Percentiles rank a stretch among this genome's conserved stretches.
phyloP scores from a whole-genome alignment of 2,329 filamentous ascomycete genomes.

The Claviceps maximensis region DNA sequence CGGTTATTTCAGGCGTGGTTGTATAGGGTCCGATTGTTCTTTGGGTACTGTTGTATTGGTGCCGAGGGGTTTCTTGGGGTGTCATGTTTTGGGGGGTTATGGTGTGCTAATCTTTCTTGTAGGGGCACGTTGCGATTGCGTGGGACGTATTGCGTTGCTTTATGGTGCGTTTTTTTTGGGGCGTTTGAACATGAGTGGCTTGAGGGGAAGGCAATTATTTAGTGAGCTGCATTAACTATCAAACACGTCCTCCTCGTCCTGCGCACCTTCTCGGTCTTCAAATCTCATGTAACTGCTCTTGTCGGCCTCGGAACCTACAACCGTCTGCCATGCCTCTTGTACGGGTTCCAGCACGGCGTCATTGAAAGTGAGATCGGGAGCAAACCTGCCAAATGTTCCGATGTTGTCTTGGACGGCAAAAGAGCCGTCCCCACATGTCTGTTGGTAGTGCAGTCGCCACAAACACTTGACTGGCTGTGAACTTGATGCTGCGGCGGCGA shows the following conservation, averaged over 20 bases:
- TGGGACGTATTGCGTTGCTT: no score
- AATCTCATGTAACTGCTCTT: conserved; percentile 60
- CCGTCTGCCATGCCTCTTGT: conserved; percentile 52
- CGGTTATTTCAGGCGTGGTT: no score
- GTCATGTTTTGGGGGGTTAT: no score
- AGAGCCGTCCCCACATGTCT: conserved; percentile 20
- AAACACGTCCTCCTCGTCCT: conserved; percentile 39
- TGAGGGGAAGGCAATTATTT: no score
- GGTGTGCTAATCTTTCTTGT: no score
- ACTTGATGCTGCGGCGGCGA: conserved; percentile 18
- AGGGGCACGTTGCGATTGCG: no score
- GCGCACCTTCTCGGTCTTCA: conserved; percentile 53
- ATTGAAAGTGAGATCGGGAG: conserved; percentile 59
- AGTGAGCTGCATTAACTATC: no score
- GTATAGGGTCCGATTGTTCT: no score
- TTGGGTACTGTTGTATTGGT: no score
- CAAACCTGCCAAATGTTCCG: conserved; percentile 43
- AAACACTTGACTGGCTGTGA: conserved; percentile 22
- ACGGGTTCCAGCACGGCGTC: conserved; percentile 57
- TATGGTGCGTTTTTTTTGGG: no score
- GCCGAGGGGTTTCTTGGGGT: no score
- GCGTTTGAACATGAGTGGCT: no score
- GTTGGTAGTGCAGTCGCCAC: conserved; percentile 44
- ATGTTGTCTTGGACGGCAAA: conserved; percentile 27
- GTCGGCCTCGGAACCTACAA: conserved; percentile 36